phyloP scores from a whole-genome alignment of 192 early-diverging fungal genomes.

The Rhizoclosmatium sp. region DNA sequence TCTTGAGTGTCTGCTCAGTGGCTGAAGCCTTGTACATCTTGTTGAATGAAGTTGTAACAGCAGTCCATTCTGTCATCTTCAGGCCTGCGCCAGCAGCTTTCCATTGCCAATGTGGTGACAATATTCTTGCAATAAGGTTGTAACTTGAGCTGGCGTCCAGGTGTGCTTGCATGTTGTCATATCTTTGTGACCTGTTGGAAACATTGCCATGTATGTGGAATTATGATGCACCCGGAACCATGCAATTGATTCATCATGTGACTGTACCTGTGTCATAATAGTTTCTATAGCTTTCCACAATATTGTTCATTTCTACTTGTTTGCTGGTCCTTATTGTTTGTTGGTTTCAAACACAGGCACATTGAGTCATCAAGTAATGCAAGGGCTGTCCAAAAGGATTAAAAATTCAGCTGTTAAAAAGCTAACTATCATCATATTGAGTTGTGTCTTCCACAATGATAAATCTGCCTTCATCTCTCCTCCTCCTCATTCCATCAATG shows the following conservation, averaged over 20 bases:
- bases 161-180: background rate
- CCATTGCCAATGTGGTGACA: background rate
- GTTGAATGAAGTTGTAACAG: background rate
- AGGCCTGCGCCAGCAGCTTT: background rate
- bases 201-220: background rate
- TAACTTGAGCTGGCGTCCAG: background rate
- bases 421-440: no score
- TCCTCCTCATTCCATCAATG: constrained; percentile 15
- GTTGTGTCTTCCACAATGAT: no score
- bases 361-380: background rate
- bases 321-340: background rate
- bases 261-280: background rate
- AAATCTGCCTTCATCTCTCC: background rate
- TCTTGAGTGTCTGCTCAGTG: background rate
- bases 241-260: background rate
- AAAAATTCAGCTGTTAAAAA: no score
- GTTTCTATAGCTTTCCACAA: no score
- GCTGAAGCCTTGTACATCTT: background rate
- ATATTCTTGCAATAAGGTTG: background rate
- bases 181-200: background rate
- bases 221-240: no score
- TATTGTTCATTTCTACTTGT: background rate
- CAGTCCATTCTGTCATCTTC: background rate
- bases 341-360: background rate
- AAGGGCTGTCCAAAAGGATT: no score